phyloP scores from a whole-genome alignment of 164 flowering plant species.

The Vitis rupestris region DNA sequence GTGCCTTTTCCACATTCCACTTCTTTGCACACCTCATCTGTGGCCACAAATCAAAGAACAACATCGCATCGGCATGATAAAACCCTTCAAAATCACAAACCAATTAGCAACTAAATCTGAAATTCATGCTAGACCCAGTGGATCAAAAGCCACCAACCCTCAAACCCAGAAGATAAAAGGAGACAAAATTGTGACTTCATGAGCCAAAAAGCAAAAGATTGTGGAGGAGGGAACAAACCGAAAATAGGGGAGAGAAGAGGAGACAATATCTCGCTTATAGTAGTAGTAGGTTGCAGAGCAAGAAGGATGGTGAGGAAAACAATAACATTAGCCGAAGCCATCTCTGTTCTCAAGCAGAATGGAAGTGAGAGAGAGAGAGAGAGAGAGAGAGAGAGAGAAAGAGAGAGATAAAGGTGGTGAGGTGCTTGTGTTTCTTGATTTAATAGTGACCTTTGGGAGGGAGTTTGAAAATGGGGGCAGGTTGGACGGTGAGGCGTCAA shows the following conservation, averaged over 20 bases:
- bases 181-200: neutral
- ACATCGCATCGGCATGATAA: neutral
- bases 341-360: slow-evolving; percentile 1
- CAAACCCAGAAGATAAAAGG: slow-evolving; percentile 11
- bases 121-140: too few species aligned
- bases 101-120: too few species aligned
- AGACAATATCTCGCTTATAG: slow-evolving; percentile 21
- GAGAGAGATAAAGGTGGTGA: neutral
- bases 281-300: slow-evolving; percentile 16
- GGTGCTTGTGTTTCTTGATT: neutral
- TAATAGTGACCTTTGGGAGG: neutral
- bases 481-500: slow-evolving; percentile 4
- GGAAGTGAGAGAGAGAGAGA: slow-evolving; percentile 2
- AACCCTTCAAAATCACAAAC: neutral
- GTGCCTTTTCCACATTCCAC: slow-evolving; percentile 67
- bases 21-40: slow-evolving; percentile 47
- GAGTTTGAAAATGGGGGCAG: neutral
- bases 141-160: neutral
- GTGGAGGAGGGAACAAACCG: slow-evolving; percentile 16
- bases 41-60: neutral
- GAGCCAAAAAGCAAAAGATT: neutral
- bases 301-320: slow-evolving; percentile 14
- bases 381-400: neutral
- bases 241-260: slow-evolving; percentile 33
- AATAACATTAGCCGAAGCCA: slow-evolving; percentile 20